Evolutionary conservation across 1,284 basidiomycete genomes (phyloP).

Genomic region (Trametes pubescens): DNA sequence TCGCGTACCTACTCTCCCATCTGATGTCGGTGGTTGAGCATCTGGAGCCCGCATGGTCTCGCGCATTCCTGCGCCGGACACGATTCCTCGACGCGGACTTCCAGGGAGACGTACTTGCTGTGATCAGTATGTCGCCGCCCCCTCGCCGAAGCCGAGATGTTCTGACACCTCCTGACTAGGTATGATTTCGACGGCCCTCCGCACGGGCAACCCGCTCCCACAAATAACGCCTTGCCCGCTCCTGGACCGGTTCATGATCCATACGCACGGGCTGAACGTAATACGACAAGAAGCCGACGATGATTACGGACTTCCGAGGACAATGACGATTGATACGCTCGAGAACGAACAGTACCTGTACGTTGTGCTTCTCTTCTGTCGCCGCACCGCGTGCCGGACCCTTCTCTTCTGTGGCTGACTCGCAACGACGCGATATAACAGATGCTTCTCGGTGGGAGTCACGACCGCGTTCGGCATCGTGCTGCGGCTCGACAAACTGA

Average conservation of each 20-base stretch:
- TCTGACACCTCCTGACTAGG: slow-evolving; percentile 46
- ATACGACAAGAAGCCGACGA: slow-evolving; percentile 72
- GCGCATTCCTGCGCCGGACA: slow-evolving; percentile 79
- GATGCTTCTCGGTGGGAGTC: slow-evolving; percentile 80
- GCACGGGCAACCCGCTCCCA: slow-evolving; percentile 80
- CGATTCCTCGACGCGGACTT: slow-evolving; percentile 83
- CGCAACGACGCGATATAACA: slow-evolving; percentile 36
- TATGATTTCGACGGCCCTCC: slow-evolving; percentile 75
- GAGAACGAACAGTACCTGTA: slow-evolving; percentile 77
- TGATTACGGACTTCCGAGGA: slow-evolving; percentile 71
- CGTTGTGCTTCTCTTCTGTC: slow-evolving; percentile 32
- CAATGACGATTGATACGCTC: slow-evolving; percentile 69
- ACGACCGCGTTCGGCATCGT: slow-evolving; percentile 74
- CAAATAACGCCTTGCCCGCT: slow-evolving; percentile 89
- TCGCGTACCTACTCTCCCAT: slow-evolving; percentile 68
- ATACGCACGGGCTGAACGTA: slow-evolving; percentile 67
- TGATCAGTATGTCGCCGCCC: slow-evolving; percentile 64
- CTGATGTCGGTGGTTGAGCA: slow-evolving; percentile 70
- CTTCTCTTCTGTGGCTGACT: not conserved
- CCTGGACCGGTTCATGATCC: slow-evolving; percentile 76
- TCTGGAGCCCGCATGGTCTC: slow-evolving; percentile 76
- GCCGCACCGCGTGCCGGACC: not conserved
- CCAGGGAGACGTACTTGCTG: slow-evolving; percentile 83
- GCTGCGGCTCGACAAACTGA: slow-evolving; percentile 71
- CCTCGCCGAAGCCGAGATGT: not conserved